Evolutionary conservation across 139 green algal genomes (phyloP), one percentile per base, ranked within the genome.

Genomic region (Ettlia oleoabundans): DNA sequence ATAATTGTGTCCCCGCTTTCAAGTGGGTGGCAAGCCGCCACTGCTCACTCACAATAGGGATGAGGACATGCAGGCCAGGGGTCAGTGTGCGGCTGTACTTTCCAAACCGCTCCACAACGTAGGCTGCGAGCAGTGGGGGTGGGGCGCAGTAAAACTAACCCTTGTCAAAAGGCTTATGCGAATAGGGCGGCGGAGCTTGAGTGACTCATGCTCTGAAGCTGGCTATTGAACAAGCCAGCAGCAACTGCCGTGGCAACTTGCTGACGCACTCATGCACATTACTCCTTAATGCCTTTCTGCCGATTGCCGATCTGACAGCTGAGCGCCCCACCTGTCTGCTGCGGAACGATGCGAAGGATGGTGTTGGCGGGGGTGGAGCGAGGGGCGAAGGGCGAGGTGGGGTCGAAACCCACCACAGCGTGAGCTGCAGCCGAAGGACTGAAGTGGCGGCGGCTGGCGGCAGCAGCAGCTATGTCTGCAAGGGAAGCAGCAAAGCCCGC

Each of bases 31-130:
- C 47, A 30, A 68, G 30, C 4, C 22, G 3, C 30, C 15, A 9
- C 15, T 9, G 15, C 4, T 2, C 40, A 37, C 86, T 66, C 53
- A 96, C 94, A 65, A 98, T 18, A 0, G 96, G 97, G 1, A 99
- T 97, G 2, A 99, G 89, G 61, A 99, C 79, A 86, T 99, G 96
- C 37, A 99, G 92, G 2, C 97, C 97, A 2, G 94, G 88, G 10
- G 84, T 81, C 3, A 99, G 88, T 0, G 90, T 95, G 28, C 86
- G 90, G 61, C 74, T 84, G 86, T 96, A 99, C 62, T 94, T 95
- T 0, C 96, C 97, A 79, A 99, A 97, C 26, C 93, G 86, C 78
- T 97, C 93, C 37, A 96, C 86, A 10, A 96, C 88, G 53, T 86
- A 92, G 0, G 90, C 90, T 43, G 63, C 81, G 38, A n/a, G n/a